phyloP scores from a whole-genome alignment of 2,329 filamentous ascomycete species.

The Cordyceps pruinosa region DNA sequence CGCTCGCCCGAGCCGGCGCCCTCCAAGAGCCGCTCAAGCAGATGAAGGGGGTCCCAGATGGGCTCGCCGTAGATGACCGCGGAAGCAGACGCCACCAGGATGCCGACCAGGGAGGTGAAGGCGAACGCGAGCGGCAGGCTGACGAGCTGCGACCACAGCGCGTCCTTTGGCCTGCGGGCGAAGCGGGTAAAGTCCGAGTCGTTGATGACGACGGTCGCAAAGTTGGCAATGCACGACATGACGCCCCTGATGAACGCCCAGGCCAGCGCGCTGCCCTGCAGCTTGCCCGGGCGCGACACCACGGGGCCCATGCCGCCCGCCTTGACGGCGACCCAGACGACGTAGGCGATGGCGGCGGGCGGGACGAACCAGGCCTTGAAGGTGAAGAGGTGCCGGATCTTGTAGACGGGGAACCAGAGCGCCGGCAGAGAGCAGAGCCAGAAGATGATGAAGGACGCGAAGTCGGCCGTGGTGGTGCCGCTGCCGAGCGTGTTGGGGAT shows the following conservation, averaged over 20 bases:
- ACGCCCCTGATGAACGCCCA: slow-evolving; percentile 82
- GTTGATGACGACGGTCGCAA: slow-evolving; percentile 78
- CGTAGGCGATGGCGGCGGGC: slow-evolving; percentile 71
- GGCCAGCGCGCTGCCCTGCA: slow-evolving; percentile 60
- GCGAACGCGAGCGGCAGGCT: slow-evolving; percentile 67
- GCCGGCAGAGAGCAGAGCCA: slow-evolving; percentile 76
- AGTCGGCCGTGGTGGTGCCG: slow-evolving; percentile 52
- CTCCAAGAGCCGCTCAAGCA: slow-evolving; percentile 62
- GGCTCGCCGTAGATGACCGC: slow-evolving; percentile 58
- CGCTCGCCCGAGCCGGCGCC: slow-evolving; percentile 62
- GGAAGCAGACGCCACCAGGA: slow-evolving; percentile 68
- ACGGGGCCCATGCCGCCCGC: slow-evolving; percentile 81
- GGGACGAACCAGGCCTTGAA: slow-evolving; percentile 84
- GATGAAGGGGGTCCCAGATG: slow-evolving; percentile 68
- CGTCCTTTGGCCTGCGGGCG: slow-evolving; percentile 67
- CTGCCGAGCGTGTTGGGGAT: slow-evolving; percentile 59
- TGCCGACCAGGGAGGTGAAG: slow-evolving; percentile 77
- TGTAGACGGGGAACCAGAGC: slow-evolving; percentile 83
- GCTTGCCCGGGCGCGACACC: slow-evolving; percentile 57
- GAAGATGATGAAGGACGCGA: slow-evolving; percentile 79
- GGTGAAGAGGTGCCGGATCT: slow-evolving; percentile 84
- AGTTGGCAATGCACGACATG: slow-evolving; percentile 87
- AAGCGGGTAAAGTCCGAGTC: slow-evolving; percentile 84
- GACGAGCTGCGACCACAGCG: slow-evolving; percentile 72
- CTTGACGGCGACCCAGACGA: slow-evolving; percentile 77